Percentiles rank a stretch among this genome's conserved stretches.
Evolutionary conservation across 495 filamentous ascomycete genomes (phyloP).

Genomic region (Monascus purpureus): DNA sequence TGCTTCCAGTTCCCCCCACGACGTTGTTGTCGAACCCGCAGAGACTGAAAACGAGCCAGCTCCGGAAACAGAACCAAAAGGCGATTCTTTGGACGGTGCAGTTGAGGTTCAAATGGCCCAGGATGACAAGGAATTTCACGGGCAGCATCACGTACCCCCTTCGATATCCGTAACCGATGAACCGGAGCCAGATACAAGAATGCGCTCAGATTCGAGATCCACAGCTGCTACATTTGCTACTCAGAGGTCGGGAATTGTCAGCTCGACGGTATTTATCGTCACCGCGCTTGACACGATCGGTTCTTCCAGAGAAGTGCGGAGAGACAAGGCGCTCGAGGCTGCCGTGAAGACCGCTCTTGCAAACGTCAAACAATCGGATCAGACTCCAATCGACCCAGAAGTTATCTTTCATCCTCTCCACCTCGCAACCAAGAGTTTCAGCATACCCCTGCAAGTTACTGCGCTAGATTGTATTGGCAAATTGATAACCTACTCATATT

Average conservation of each 20-base stretch:
- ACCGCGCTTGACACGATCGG: conserved; percentile 84
- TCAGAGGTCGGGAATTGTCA: conserved; percentile 47
- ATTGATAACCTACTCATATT: conserved; percentile 95
- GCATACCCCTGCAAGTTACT: conserved; percentile 69
- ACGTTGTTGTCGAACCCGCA: conserved; percentile 8
- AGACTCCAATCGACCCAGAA: conserved; percentile 63
- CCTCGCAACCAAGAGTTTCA: conserved; percentile 72
- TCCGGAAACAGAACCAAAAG: conserved; percentile 5
- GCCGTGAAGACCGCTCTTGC: conserved; percentile 65
- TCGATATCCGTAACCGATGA: conserved; percentile 12
- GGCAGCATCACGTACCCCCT: conserved; percentile 1
- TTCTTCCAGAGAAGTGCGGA: conserved; percentile 72
- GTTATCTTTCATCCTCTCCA: conserved; percentile 82
- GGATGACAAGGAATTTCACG: conserved; percentile 4
- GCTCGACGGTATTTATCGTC: conserved; percentile 89
- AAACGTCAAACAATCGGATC: conserved; percentile 65
- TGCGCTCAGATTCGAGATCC: conserved; percentile 46
- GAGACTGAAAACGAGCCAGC: conserved; percentile 8
- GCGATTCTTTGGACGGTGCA: conserved; percentile 1
- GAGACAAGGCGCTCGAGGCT: conserved; percentile 65
- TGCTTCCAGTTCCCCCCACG: conserved; percentile 8
- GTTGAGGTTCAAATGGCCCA: conserved; percentile 2
- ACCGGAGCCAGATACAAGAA: conserved; percentile 17
- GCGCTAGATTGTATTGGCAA: conserved; percentile 97
- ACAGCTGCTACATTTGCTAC: conserved; percentile 40